Evolutionary conservation across 306 rosid species (phyloP), one percentile per base, ranked within the genome.

Genomic region (Abrus pulchellus): DNA sequence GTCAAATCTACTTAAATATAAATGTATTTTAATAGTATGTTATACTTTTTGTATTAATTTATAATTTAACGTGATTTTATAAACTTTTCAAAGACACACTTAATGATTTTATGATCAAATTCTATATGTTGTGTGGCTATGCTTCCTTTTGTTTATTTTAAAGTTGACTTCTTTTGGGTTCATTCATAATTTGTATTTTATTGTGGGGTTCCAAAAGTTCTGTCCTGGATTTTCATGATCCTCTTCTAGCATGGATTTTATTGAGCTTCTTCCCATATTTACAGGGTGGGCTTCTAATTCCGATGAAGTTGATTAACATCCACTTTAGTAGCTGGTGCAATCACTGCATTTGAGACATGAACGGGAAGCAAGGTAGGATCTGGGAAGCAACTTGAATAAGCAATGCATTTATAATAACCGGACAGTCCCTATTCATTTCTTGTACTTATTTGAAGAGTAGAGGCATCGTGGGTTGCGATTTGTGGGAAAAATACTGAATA

Each of bases 241-340:
- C 20, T 43, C 14, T 32, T 47, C 59, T 57, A 49, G 65, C 61
- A 28, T 54, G 52, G 30, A 68, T 50, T 75, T 76, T 28, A 49
- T 81, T 43, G 68, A 73, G 44, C 36, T 44, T 59, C 36, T 32
- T 50, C 56, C 76, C 62, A 57, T 76, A 57, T 55, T 85, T 55
- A 76, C 68, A 56, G 75, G 83, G 87, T 66, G 82, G 83, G 87
- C 89, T 86, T 83, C 87, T 86, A 82, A 83, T 83, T 83, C 87
- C 87, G 1, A 83, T 73, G 89, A 53, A 53, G 34, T 83, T 86
- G n/a, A 80, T 27, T 60, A 59, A 33, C 48, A 72, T 44, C 48
- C 65, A 66, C 59, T 72, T 75, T 54, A 38, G 55, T 72, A 71
- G 87, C 28, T 80, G 87, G 84, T 40, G 80, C 80, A 83, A 71